Base-by-base conservation (phyloP, 1,284 basidiomycete genomes). In the Phylloporus sp. region DNA sequence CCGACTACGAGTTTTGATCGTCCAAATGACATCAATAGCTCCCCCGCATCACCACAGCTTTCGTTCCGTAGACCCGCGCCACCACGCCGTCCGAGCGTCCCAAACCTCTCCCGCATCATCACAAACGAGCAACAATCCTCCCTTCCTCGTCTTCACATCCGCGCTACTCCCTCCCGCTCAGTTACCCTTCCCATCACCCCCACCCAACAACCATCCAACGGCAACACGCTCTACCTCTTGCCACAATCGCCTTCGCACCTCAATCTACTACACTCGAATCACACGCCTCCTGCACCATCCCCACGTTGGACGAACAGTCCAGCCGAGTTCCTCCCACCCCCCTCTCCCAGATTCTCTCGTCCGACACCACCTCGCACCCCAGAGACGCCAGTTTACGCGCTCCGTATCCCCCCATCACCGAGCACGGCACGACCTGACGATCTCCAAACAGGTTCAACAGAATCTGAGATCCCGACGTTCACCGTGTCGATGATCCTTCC, bases 401-500 rank as follows among this genome's bases (percentile, higher is more conserved):
- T 50, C 28, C 54, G 69, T 66, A 64, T 70, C 55, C 40, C 54
- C 11, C 78, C 70, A 66, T 86, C 87, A 28, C 88, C 87, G 1
- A 75, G 78, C 40, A 90, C 89, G 0, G 88, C 88, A 4, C 84
- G 88, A 3, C 83, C 80, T 22, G 80, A 87, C n/a, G 73, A 77
- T 32, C 80, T 82, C 22, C 77, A 80, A 61, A 84, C 87, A 12
- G 83, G 82, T 15, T 83, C 84, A 20, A 84, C 84, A 0, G 86
- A 85, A 80, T 82, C 84, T 42, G 82, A 85, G 28, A 81, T 86
- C 66, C 86, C 87, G 8, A 76, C 80, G 4, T 96, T 97, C 72
- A 80, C 84, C 26, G 86, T 96, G 28, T 95, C 94, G 18, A 93
- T 90, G 17, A 98, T 98, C 66, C 81, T 98, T 2, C 95, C 96